Evolutionary conservation across 495 filamentous ascomycete genomes (phyloP), one percentile per base, ranked within the genome.

Genomic region (Physcia stellaris): DNA sequence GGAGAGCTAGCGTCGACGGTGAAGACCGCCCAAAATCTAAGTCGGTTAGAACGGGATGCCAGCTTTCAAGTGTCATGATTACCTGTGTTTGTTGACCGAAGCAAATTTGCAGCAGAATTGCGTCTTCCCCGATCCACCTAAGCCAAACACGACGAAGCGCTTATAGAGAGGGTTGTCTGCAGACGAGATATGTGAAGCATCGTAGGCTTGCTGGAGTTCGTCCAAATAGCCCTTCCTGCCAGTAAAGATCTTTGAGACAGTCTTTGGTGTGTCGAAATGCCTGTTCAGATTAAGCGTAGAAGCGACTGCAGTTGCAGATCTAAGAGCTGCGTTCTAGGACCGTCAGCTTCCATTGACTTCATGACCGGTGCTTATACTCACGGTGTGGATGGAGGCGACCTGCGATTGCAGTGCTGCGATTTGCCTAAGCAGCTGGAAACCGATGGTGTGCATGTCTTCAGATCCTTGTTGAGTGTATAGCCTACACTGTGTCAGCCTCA

Each of bases 81-180:
- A 57, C 53, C 21, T 32, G 22, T 50, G 37, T 28, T 42, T 42
- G 34, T 60, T 57, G 12, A 54, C 46, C 32, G 48, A 18, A 3
- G 53, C 55, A 48, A 59, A 62, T 27, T 60, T 62, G 30, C 24
- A 49, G 41, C 51, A 57, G 27, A 62, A 52, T 36, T 62, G 43
- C 2, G 58, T 60, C 41, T 62, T 62, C 20, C 58, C 58, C 7
- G 53, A 60, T 19, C 58, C 58, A 6, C 55, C 51, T 16, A 60
- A 30, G 2, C 57, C 57, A 37, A 52, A 48, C 10, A 60, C 37
- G 34, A 62, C 53, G 41, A 57, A 61, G 1, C 56, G 47, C 24
- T 51, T 47, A 22, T 57, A 49, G 21, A 20, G 9, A 15, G 28
- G 6, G 19, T 7, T 28, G 13, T 40, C 35, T 16, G 16, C 19